Conservation (phyloP, 1,284 basidiomycete species). For the Fomitiporia mediterranea region DNA sequence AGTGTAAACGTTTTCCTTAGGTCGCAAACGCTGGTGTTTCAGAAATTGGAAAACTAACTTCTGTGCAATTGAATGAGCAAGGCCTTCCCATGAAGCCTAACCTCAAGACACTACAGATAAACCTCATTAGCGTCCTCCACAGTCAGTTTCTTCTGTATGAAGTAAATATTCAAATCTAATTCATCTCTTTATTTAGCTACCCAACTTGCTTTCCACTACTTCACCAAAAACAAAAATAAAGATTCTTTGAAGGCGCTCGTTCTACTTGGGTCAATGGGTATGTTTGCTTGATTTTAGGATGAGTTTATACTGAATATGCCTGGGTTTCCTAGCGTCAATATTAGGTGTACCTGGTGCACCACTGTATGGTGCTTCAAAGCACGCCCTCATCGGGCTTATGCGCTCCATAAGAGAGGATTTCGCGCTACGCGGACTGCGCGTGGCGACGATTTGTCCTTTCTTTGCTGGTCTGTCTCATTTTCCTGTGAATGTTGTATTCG, state of each 20-base stretch:
- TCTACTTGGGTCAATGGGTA: constrained; percentile 53
- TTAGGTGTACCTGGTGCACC: constrained; percentile 39
- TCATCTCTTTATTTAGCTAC: constrained; percentile 41
- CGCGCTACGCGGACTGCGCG: constrained; percentile 37
- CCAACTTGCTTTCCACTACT: constrained; percentile 47
- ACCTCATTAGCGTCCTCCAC: constrained; percentile 47
- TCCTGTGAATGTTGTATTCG: constrained; percentile 1
- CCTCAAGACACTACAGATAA: constrained; percentile 46
- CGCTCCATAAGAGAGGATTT: constrained; percentile 40
- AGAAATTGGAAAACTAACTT: constrained; percentile 37
- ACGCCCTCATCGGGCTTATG: constrained; percentile 51
- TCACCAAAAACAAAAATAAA: constrained; percentile 34
- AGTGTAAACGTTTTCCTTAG: constrained; percentile 27
- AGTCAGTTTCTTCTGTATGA: constrained; percentile 38
- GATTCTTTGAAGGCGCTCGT: constrained; percentile 44
- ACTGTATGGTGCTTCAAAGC: constrained; percentile 49
- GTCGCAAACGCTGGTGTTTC: constrained; percentile 53
- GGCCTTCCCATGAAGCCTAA: constrained; percentile 43
- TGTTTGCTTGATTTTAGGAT: constrained; percentile 19
- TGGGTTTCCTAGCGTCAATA: constrained; percentile 42
- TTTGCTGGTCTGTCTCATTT: constrained; percentile 39
- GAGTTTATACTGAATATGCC: constrained; percentile 8
- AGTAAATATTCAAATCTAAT: no score
- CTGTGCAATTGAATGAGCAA: constrained; percentile 30
- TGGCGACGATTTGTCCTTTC: constrained; percentile 48